Evolutionary conservation across 2,329 filamentous ascomycete genomes (phyloP).

Genomic region (Diaporthe vaccinii): DNA sequence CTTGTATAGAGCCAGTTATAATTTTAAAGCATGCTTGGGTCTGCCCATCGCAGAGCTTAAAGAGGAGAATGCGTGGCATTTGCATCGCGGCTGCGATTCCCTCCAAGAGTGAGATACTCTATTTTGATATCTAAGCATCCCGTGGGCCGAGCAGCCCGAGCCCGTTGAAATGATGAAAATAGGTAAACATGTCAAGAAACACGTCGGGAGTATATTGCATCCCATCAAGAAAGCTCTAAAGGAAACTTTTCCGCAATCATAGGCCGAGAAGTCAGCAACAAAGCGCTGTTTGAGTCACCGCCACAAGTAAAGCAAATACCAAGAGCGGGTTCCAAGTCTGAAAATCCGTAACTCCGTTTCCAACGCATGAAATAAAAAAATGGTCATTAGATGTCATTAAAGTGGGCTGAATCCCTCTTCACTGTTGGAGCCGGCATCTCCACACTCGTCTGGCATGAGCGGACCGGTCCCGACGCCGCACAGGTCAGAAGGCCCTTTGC

Average conservation of each 20-base stretch:
- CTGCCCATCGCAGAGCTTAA: not conserved
- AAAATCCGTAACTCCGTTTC: not conserved
- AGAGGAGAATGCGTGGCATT: accelerated
- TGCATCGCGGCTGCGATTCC: not conserved
- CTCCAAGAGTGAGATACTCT: too few relatives aligned
- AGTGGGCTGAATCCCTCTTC: not conserved
- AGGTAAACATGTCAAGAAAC: not conserved
- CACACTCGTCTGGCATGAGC: not conserved
- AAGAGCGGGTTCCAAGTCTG: too few relatives aligned
- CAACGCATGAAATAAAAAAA: not conserved
- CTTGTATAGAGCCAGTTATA: not conserved
- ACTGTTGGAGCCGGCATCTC: not conserved
- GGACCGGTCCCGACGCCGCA: not conserved
- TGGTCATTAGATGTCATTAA: not conserved
- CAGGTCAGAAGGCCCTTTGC: not conserved
- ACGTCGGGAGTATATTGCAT: not conserved
- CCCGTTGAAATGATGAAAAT: not conserved
- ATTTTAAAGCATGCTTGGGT: not conserved
- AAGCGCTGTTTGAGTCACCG: not conserved
- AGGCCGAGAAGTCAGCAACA: not conserved
- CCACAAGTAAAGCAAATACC: not conserved
- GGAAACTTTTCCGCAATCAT: not conserved
- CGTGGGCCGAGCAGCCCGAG: too few relatives aligned
- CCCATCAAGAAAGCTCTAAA: not conserved
- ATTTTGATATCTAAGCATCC: not conserved